Conservation (phyloP, 805 yeast species). For the Jamesozyma piceae region DNA sequence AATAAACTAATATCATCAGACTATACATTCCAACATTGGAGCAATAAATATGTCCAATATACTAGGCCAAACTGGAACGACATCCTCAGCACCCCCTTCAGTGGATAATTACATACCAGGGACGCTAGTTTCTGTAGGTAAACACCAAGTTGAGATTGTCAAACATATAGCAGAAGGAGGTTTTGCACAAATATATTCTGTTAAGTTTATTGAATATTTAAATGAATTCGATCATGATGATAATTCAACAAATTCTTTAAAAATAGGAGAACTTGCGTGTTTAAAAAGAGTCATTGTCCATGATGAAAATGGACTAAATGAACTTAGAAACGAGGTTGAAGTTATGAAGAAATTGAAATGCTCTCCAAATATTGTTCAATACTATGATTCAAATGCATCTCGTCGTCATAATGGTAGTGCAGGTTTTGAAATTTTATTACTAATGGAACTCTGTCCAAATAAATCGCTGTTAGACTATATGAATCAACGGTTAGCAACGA, state of each 20-base stretch:
- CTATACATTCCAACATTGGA: background rate
- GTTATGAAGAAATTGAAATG: slow-evolving; percentile 59
- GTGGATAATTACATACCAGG: slow-evolving; percentile 31
- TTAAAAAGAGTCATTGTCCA: slow-evolving; percentile 68
- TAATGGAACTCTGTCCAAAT: slow-evolving; percentile 92
- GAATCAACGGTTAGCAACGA: slow-evolving; percentile 78
- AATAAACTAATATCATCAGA: background rate
- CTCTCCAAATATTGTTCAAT: slow-evolving; percentile 53
- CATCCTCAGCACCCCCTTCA: background rate
- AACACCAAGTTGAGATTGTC: slow-evolving; percentile 45
- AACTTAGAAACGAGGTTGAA: slow-evolving; percentile 68
- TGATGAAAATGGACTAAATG: slow-evolving; percentile 58
- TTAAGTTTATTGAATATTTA: slow-evolving; percentile 35
- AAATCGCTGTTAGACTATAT: slow-evolving; percentile 84
- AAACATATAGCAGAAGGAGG: slow-evolving; percentile 67
- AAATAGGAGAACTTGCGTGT: slow-evolving; percentile 45
- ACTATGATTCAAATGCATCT: slow-evolving; percentile 72
- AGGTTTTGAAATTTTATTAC: slow-evolving; percentile 75
- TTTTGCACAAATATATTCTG: slow-evolving; percentile 71
- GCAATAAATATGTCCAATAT: slow-evolving; percentile 1
- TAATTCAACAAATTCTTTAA: slow-evolving; percentile 30
- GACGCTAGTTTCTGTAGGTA: slow-evolving; percentile 49
- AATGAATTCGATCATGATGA: slow-evolving; percentile 22
- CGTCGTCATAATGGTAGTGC: slow-evolving; percentile 32
- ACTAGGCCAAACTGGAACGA: slow-evolving; percentile 2